A percentile compares a stretch with the other conserved stretches of the same genome.
phyloP scores from a whole-genome alignment of 176 grass and related monocot species.

The Cenchrus americanus region DNA sequence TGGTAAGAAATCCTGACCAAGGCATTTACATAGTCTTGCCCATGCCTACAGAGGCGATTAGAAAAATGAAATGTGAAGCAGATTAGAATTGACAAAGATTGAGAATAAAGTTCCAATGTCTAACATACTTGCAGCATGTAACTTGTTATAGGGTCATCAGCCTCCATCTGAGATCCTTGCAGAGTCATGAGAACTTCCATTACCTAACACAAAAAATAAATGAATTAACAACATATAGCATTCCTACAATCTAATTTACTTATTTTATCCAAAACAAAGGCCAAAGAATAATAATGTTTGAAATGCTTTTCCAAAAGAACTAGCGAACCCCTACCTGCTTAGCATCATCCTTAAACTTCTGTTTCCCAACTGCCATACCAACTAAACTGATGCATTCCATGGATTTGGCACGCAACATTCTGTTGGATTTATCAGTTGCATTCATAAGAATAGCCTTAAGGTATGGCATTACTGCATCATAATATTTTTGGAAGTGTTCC shows the following conservation, averaged over 20 bases:
- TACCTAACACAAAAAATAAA: constrained; percentile 57
- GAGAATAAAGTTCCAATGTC: background rate
- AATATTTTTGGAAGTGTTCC: constrained; percentile 99
- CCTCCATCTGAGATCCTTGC: constrained; percentile 97
- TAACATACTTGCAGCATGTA: constrained; percentile 87
- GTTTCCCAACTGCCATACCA: constrained; percentile 98
- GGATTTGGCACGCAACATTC: constrained; percentile 97
- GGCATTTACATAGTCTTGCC: constrained; percentile 77
- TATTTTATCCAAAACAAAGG: background rate
- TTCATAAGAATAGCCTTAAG: constrained; percentile 95
- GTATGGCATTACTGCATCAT: constrained; percentile 96
- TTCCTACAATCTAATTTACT: constrained; percentile 12
- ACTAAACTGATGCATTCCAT: constrained; percentile 99
- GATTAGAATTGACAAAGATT: constrained; percentile 6
- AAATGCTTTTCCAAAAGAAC: constrained; percentile 18
- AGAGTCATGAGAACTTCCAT: constrained; percentile 97
- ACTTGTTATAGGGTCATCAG: constrained; percentile 94
- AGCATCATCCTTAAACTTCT: constrained; percentile 95
- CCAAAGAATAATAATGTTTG: background rate
- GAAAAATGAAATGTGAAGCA: constrained; percentile 27
- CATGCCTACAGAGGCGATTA: constrained; percentile 59
- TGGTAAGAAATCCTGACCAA: constrained; percentile 86
- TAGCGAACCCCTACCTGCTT: constrained; percentile 72
- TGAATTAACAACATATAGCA: constrained; percentile 16
- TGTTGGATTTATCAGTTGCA: constrained; percentile 95